Evolutionary conservation across 345 rosid genomes (phyloP), one percentile per base, ranked within the genome.

Genomic region (Moricandia moricandioides): DNA sequence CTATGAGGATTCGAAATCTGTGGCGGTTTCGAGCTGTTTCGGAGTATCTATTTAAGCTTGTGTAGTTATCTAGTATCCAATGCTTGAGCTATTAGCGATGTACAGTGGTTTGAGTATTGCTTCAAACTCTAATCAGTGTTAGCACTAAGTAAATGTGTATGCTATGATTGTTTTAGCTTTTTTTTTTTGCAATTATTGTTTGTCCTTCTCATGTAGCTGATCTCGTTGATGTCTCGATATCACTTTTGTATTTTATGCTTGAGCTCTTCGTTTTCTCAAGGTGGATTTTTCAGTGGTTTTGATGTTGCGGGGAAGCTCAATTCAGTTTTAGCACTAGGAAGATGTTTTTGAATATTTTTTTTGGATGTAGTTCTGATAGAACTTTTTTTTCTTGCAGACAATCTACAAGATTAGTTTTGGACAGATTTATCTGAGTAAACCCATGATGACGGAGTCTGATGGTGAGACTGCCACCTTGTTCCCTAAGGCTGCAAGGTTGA

Each of bases 391-490:
- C 26, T 24, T 85, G 91, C 98, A 95, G 98, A 95, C 96, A 30
- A 90, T 92, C 65, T 89, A 92, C 74, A 92, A 95, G 83, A 92
- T 95, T 71, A 83, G 91, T 79, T 95, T 95, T 78, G 97, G 97
- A 69, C 99, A 95, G 81, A 95, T 92, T 76, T 95, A 95, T 82
- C 75, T 95, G 84, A 95, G 98, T 82, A 95, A 92, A 84, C 99
- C 99, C 2, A 95, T 92, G 99, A 95, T 95, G 97, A 95, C 98
- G 0, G 97, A 95, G 82, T 95, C 98, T 14, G 98, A 95, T 83
- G 99, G 99, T 79, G 97, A 95, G 78, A 95, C 97, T 51, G 97
- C 97, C 5, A 92, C 97, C 60, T 83, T 95, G 62, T 95, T 90
- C 77, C 99, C 99, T 18, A 95, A 95, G 83, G 99, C 97, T 75